Base-by-base conservation (phyloP, 306 rosid species). In the Fagus crenata region DNA sequence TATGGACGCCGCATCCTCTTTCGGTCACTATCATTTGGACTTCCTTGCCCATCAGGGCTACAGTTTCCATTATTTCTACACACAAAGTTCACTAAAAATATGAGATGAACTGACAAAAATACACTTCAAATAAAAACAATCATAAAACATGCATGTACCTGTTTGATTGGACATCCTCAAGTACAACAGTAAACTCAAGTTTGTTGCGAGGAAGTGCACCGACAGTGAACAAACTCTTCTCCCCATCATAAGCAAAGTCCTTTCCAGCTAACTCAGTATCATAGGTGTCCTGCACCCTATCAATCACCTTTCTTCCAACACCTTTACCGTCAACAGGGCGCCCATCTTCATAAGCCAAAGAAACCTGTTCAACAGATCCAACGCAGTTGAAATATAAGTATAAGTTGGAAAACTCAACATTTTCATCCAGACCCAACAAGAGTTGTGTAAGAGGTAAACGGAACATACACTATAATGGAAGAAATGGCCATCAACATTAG, bases 161-260 rank as follows among this genome's bases (percentile, higher is more conserved):
- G 89, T 67, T 88, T 0, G 92, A 85, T 3, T 84, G 49, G 0
- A 89, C 69, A 59, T 96, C 97, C 75, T 96, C 99, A 4, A 96
- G 85, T 17, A 96, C 90, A 73, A 96, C 96, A 0, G 87, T 81
- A 28, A 96, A 96, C 79, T 96, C 97, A 36, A 91, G 93, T 65
- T 89, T 92, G 82, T 96, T 96, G 2, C 91, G 81, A 0, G 97
- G 93, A 46, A 96, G 92, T 6, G 97, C 79, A 4, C 99, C 97
- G 14, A 96, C 80, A 2, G 99, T 96, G 67, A 96, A 96, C 77
- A 96, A 32, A 42, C 97, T 96, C 67, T 95, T 92, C 8, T 92
- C 99, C 0, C 99, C 99, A 40, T 96, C 99, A 58, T 96, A 96
- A 1, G 99, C 99, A 35, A 96, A 90, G 63, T 89, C 85, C 77